phyloP scores from a whole-genome alignment of 805 yeast species.

The Saccharomycopsis vini region DNA sequence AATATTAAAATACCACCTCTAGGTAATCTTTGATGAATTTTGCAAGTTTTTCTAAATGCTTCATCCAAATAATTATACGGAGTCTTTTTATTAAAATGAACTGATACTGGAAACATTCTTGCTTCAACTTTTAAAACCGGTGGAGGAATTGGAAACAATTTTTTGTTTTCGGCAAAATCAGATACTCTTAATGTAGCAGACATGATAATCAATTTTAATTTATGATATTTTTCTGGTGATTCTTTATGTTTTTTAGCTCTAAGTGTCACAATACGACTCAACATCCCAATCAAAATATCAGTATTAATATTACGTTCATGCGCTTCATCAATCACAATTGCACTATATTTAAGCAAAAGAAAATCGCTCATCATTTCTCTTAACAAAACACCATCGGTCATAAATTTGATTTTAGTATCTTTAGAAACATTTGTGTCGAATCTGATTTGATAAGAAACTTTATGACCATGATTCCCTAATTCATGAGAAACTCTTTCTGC shows the following conservation, averaged over 20 bases:
- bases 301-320: constrained; percentile 96
- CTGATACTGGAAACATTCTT: constrained; percentile 87
- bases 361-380: constrained; percentile 92
- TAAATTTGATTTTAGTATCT: constrained; percentile 70
- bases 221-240: constrained; percentile 42
- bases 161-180: constrained; percentile 79
- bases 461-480: constrained; percentile 58
- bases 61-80: constrained; percentile 74
- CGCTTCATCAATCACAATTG: constrained; percentile 90
- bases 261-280: constrained; percentile 73
- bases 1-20: constrained; percentile 91
- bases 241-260: constrained; percentile 46
- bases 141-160: constrained; percentile 63
- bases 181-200: constrained; percentile 93
- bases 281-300: constrained; percentile 89
- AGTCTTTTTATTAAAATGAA: constrained; percentile 81
- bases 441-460: constrained; percentile 75
- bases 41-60: constrained; percentile 73
- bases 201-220: constrained; percentile 83
- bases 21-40: constrained; percentile 79
- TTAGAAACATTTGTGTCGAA: constrained; percentile 61
- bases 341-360: constrained; percentile 70
- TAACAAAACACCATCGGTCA: constrained; percentile 91
- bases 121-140: constrained; percentile 88
- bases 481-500: constrained; percentile 72